phyloP scores from a whole-genome alignment of 495 filamentous ascomycete genomes.

The Penicillium paradoxum region DNA sequence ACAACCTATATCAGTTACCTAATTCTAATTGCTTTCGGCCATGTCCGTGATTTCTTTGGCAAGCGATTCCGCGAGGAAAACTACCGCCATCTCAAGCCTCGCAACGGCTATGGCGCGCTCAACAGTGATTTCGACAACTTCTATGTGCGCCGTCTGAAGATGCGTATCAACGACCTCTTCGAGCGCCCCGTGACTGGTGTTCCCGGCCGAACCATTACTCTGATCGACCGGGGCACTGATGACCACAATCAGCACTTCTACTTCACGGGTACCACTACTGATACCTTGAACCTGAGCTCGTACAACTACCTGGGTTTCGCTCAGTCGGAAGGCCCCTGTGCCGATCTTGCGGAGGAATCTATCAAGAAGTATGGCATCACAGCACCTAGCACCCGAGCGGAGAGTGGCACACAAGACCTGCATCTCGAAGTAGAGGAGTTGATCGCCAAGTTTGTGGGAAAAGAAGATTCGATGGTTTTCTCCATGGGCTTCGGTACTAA shows the following conservation, averaged over 20 bases:
- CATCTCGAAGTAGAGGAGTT: conserved; percentile 83
- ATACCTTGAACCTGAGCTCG: conserved; percentile 96
- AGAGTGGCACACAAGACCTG: conserved; percentile 83
- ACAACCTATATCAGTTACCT: conserved; percentile 98
- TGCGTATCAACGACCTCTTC: conserved; percentile 95
- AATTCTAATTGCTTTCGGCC: conserved; percentile 90
- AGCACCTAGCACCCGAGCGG: conserved; percentile 71
- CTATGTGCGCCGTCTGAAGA: conserved; percentile 86
- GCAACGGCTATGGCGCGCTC: conserved; percentile 90
- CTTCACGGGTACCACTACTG: conserved; percentile 83
- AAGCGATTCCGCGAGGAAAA: conserved; percentile 82
- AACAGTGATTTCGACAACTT: conserved; percentile 99
- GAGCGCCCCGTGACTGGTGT: conserved; percentile 87
- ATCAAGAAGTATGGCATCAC: conserved; percentile 81
- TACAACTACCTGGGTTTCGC: conserved; percentile 99
- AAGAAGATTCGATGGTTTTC: conserved; percentile 91
- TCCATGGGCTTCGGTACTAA: conserved; percentile 99
- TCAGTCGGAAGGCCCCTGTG: conserved; percentile 95
- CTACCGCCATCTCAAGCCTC: conserved; percentile 76
- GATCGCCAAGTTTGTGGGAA: conserved; percentile 87
- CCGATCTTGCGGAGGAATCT: conserved; percentile 82
- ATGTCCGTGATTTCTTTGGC: conserved; percentile 95
- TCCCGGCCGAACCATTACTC: conserved; percentile 86
- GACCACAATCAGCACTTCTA: conserved; percentile 87
- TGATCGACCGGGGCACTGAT: conserved; percentile 80